Conservation (phyloP, 768 basidiomycete genomes). For the Leccinellum rugosiceps region DNA sequence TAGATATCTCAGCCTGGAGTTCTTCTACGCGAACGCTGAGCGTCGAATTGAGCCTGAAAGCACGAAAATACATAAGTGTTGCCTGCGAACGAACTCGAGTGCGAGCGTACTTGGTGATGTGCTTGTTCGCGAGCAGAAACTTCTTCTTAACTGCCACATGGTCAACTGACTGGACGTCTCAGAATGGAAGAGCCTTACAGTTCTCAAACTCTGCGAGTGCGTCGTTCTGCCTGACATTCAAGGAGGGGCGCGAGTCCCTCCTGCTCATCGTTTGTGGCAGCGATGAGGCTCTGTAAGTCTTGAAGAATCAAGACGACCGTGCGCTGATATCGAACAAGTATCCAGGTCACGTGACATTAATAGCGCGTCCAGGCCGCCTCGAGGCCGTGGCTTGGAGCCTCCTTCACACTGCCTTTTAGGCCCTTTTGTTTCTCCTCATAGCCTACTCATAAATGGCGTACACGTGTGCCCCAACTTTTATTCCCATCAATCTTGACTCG, state of each 20-base stretch:
- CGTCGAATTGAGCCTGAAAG: slow-evolving; percentile 73
- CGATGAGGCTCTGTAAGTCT: slow-evolving; percentile 3
- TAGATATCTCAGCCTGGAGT: slow-evolving; percentile 77
- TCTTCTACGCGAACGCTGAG: slow-evolving; percentile 83
- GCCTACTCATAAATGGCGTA: slow-evolving; percentile 18
- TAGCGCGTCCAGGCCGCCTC: slow-evolving; percentile 26
- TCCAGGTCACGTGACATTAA: slow-evolving; percentile 25
- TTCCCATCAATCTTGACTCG: slow-evolving; percentile 17
- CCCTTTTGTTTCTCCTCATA: slow-evolving; percentile 8
- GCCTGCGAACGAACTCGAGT: slow-evolving; percentile 1
- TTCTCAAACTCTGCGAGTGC: slow-evolving; percentile 82
- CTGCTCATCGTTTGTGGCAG: slow-evolving; percentile 31
- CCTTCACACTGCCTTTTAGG: slow-evolving; percentile 30
- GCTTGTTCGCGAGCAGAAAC: slow-evolving; percentile 86
- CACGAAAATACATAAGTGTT: slow-evolving; percentile 5
- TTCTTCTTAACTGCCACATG: slow-evolving; percentile 81
- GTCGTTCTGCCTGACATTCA: slow-evolving; percentile 69
- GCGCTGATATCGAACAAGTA: slow-evolving; percentile 36
- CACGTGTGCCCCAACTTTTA: slow-evolving; percentile 9
- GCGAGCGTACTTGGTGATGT: slow-evolving; percentile 74
- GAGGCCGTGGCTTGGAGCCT: slow-evolving; percentile 17
- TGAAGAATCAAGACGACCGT: slow-evolving; percentile 12
- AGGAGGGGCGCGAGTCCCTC: slow-evolving; percentile 41
- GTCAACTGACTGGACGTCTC: slow-evolving; percentile 1
- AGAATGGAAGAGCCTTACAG: slow-evolving; percentile 47